Conservation (phyloP, 2,329 filamentous ascomycete species). For the Venturia asperata region DNA sequence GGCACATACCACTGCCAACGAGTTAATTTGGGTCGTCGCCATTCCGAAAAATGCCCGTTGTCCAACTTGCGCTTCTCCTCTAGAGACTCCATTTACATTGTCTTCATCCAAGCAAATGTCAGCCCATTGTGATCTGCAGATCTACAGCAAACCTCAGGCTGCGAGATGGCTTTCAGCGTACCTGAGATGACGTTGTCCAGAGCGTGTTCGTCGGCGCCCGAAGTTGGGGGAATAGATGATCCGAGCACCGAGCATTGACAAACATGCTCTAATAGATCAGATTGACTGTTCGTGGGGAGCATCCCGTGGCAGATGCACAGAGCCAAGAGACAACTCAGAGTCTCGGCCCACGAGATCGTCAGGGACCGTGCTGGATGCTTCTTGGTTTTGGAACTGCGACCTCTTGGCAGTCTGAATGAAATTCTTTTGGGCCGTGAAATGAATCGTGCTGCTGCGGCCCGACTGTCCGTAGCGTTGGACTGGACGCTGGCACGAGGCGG, state of each 20-base stretch:
- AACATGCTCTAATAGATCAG: not conserved
- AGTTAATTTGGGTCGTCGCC: too few species aligned
- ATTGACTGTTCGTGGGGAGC: not conserved
- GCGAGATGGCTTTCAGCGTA: too few species aligned
- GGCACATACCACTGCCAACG: too few species aligned
- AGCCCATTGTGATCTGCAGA: too few species aligned
- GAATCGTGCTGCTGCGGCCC: not conserved
- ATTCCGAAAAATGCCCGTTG: too few species aligned
- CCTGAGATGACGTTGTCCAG: too few species aligned
- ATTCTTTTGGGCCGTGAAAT: not conserved
- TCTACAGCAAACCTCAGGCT: too few species aligned
- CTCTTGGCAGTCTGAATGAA: not conserved
- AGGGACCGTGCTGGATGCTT: not conserved
- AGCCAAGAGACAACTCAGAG: conserved; percentile 9
- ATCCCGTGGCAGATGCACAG: not conserved
- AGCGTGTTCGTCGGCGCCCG: not conserved
- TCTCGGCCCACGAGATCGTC: not conserved
- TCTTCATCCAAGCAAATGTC: too few species aligned
- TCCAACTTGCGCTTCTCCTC: too few species aligned
- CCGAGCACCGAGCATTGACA: not conserved
- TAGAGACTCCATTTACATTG: too few species aligned
- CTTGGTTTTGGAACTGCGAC: not conserved
- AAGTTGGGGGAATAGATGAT: not conserved
- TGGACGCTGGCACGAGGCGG: not conserved
- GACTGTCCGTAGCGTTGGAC: not conserved